Evolutionary conservation across 495 filamentous ascomycete genomes (phyloP).

Genomic region (Penicillium pulvis): DNA sequence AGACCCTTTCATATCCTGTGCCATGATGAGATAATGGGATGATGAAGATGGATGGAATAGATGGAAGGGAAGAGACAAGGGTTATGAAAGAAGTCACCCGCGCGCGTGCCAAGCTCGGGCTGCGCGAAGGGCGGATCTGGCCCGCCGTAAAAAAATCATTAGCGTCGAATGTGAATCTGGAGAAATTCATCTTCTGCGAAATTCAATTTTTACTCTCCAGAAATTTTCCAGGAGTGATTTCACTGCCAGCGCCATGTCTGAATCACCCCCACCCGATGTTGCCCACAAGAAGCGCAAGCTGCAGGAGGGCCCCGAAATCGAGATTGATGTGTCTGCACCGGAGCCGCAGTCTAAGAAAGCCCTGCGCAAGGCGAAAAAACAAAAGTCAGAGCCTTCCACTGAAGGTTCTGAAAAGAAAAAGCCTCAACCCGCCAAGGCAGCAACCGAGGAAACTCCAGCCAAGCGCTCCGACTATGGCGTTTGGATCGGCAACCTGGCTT

Average conservation of each 20-base stretch:
- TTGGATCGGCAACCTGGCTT: slow-evolving; percentile 95
- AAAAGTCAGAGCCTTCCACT: slow-evolving; percentile 39
- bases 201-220: neutral
- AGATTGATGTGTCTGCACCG: slow-evolving; percentile 83
- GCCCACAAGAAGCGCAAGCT: slow-evolving; percentile 71
- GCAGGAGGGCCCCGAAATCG: slow-evolving; percentile 64
- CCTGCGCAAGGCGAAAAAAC: slow-evolving; percentile 77
- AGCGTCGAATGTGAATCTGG: slow-evolving; percentile 11
- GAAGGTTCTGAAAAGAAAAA: slow-evolving; percentile 18
- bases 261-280: slow-evolving; percentile 26
- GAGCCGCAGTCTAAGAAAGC: slow-evolving; percentile 95
- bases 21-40: slow-evolving; percentile 27
- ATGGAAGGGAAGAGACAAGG: slow-evolving; percentile 10
- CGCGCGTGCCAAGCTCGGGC: slow-evolving; percentile 27
- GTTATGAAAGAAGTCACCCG: slow-evolving; percentile 16
- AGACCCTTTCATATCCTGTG: slow-evolving; percentile 31
- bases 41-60: slow-evolving; percentile 4
- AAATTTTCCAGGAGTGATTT: neutral
- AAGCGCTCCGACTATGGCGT: slow-evolving; percentile 79
- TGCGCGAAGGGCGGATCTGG: slow-evolving; percentile 36
- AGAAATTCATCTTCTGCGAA: slow-evolving; percentile 8
- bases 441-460: slow-evolving; percentile 38
- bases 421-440: slow-evolving; percentile 28
- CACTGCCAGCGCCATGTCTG: slow-evolving; percentile 29
- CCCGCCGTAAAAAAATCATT: slow-evolving; percentile 36